A percentile compares a stretch with the other conserved stretches of the same genome.
Evolutionary conservation across 345 rosid species (phyloP).

Genomic region (Camelina sativa): DNA sequence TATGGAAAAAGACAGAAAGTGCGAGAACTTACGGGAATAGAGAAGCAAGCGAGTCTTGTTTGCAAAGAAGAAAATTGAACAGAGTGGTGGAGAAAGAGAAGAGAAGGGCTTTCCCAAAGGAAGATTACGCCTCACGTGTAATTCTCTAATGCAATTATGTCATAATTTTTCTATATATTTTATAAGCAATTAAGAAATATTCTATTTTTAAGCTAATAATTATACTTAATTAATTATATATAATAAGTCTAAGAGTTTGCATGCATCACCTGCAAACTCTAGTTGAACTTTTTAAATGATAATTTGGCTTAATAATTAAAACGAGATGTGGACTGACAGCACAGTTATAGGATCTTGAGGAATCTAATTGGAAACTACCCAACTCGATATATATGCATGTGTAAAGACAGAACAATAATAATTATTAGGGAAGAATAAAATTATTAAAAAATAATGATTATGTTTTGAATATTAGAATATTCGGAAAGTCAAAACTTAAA

Average conservation of each 20-base stretch:
- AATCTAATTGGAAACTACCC: slow-evolving; percentile 39
- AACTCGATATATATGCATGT: slow-evolving; percentile 32
- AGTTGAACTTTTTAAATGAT: not conserved
- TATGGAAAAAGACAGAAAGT: not conserved
- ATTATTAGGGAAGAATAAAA: not conserved
- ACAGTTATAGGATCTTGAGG: slow-evolving; percentile 43
- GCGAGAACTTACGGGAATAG: slow-evolving; percentile 15
- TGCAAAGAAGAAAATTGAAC: slow-evolving; percentile 2
- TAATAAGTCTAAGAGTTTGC: not conserved
- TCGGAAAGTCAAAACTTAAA: no score
- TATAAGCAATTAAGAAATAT: no score
- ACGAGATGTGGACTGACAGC: slow-evolving; percentile 34
- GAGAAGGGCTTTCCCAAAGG: not conserved
- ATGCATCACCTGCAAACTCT: not conserved
- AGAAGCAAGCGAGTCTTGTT: slow-evolving; percentile 13
- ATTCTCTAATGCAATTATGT: not conserved
- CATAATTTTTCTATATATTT: not conserved
- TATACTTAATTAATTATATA: not conserved
- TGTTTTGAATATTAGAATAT: no score
- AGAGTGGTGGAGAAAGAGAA: slow-evolving; percentile 1
- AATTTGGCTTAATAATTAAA: slow-evolving; percentile 28
- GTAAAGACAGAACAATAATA: not conserved
- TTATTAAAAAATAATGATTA: no score
- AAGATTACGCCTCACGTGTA: slow-evolving; percentile 14
- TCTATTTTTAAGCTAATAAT: no score